These are phyloP conservation scores for Vinca minor DNA, from an alignment of 257 asterid genomes.

Conservation along the genomic window DNA sequence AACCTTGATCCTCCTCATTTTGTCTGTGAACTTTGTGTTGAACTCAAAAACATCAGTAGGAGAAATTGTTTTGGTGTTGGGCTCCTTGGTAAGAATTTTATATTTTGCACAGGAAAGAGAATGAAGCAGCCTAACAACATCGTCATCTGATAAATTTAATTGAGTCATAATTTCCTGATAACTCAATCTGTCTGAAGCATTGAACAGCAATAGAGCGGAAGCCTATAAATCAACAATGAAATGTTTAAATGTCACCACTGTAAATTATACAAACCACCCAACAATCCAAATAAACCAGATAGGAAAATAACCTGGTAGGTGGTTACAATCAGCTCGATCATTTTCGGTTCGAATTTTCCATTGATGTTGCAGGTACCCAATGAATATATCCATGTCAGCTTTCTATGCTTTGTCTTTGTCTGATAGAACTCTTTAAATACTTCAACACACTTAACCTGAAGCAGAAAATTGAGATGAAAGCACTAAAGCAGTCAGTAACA, in stretches of 20 bases:
- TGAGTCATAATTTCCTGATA: slow-evolving; percentile 87
- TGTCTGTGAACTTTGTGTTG: slow-evolving; percentile 86
- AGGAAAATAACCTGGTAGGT: slow-evolving; percentile 72
- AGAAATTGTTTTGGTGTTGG: slow-evolving; percentile 72
- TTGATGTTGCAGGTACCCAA: slow-evolving; percentile 91
- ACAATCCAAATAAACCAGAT: slow-evolving; percentile 7
- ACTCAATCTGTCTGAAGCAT: slow-evolving; percentile 77
- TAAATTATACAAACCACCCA: neutral
- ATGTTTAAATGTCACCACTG: slow-evolving; percentile 1
- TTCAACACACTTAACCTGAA: slow-evolving; percentile 88
- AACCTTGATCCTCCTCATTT: slow-evolving; percentile 97
- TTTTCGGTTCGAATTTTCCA: slow-evolving; percentile 83
- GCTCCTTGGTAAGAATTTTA: slow-evolving; percentile 85
- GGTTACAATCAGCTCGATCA: slow-evolving; percentile 79
- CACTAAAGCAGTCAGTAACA: slow-evolving; percentile 7
- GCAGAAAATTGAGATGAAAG: slow-evolving; percentile 8
- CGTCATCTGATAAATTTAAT: slow-evolving; percentile 83
- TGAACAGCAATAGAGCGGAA: slow-evolving; percentile 75
- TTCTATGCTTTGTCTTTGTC: slow-evolving; percentile 96
- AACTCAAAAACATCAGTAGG: slow-evolving; percentile 80
- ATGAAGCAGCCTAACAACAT: slow-evolving; percentile 86
- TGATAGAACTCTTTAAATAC: slow-evolving; percentile 92
- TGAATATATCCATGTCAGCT: slow-evolving; percentile 91
- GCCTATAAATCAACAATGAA: slow-evolving; percentile 43
- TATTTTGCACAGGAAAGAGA: slow-evolving; percentile 98